A percentile compares a stretch with the other conserved stretches of the same genome.
Evolutionary conservation across 2,329 filamentous ascomycete genomes (phyloP).

Genomic region (Cladosporium sphaerospermum): DNA sequence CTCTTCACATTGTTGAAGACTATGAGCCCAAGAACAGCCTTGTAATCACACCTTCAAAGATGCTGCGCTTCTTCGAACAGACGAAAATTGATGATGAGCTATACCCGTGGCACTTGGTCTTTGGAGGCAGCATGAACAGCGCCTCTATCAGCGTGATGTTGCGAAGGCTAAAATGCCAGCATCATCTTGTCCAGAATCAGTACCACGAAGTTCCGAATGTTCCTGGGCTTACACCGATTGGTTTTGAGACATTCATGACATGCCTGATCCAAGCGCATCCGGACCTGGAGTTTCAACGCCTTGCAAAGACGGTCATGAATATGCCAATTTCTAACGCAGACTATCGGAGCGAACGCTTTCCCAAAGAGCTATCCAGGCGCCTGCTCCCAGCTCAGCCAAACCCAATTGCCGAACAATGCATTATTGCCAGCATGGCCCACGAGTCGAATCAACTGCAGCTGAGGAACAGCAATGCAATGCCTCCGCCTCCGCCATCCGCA

Average conservation of each 20-base stretch:
- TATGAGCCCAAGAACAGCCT: slow-evolving; percentile 61
- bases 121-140: slow-evolving; percentile 38
- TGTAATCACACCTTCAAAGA: slow-evolving; percentile 69
- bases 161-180: slow-evolving; percentile 41
- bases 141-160: slow-evolving; percentile 41
- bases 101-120: slow-evolving; percentile 55
- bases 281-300: slow-evolving; percentile 63
- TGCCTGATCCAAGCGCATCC: slow-evolving; percentile 69
- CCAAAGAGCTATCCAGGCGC: slow-evolving; percentile 68
- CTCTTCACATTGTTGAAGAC: slow-evolving; percentile 65
- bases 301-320: slow-evolving; percentile 61
- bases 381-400: slow-evolving; percentile 61
- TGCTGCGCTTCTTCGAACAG: slow-evolving; percentile 65
- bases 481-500: slow-evolving; percentile 27
- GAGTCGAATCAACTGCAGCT: slow-evolving; percentile 41
- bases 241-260: slow-evolving; percentile 59
- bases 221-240: slow-evolving; percentile 41
- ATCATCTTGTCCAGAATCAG: slow-evolving; percentile 43
- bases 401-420: slow-evolving; percentile 49
- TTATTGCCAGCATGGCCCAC: slow-evolving; percentile 45
- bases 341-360: slow-evolving; percentile 65
- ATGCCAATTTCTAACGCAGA: slow-evolving; percentile 64
- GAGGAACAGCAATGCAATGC: slow-evolving; percentile 31
- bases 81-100: slow-evolving; percentile 59
- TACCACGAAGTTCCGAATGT: slow-evolving; percentile 37